These are phyloP conservation scores for Yamadazyma dushanensis DNA, from an alignment of 1,139 yeast species.

Conservation along the genomic window DNA sequence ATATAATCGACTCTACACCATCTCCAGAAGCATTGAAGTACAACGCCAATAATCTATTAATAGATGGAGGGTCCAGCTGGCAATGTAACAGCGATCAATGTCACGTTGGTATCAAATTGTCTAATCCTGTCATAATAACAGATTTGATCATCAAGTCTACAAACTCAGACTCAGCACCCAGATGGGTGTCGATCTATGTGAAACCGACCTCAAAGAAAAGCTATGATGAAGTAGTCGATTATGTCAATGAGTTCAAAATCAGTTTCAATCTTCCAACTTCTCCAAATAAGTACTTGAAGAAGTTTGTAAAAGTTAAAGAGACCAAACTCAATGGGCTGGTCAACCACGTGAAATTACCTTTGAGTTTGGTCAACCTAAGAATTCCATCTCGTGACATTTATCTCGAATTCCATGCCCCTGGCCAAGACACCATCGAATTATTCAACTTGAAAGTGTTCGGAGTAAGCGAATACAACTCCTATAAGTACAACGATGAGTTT, in stretches of 20 bases:
- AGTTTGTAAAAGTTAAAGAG: conserved; percentile 36
- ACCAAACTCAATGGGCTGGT: conserved; percentile 19
- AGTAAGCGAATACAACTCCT: conserved; percentile 32
- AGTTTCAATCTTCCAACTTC: conserved; percentile 6
- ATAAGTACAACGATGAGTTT: conserved; percentile 27
- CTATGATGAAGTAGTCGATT: conserved; percentile 19
- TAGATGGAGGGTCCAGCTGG: conserved; percentile 40
- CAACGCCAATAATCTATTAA: conserved; percentile 41
- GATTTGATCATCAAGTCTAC: conserved; percentile 32
- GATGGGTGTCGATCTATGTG: conserved; percentile 26
- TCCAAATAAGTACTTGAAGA: conserved; percentile 27
- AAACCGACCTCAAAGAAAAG: conserved; percentile 25
- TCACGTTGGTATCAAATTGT: conserved; percentile 38
- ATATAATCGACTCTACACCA: conserved; percentile 23
- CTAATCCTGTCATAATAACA: conserved; percentile 34
- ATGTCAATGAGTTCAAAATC: conserved; percentile 21
- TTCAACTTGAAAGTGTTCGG: conserved; percentile 40
- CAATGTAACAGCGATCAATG: conserved; percentile 29
- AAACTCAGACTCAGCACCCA: conserved; percentile 11
- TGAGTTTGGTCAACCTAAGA: conserved; percentile 33
- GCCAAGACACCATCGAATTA: conserved; percentile 23
- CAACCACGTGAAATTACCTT: conserved; percentile 36
- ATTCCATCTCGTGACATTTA: conserved; percentile 37
- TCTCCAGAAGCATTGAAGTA: conserved; percentile 28
- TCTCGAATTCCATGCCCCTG: conserved; percentile 27